A percentile compares a stretch with the other conserved stretches of the same genome.
Conservation (phyloP, 2,329 filamentous ascomycete genomes). For the Xylariaceae sp. region DNA sequence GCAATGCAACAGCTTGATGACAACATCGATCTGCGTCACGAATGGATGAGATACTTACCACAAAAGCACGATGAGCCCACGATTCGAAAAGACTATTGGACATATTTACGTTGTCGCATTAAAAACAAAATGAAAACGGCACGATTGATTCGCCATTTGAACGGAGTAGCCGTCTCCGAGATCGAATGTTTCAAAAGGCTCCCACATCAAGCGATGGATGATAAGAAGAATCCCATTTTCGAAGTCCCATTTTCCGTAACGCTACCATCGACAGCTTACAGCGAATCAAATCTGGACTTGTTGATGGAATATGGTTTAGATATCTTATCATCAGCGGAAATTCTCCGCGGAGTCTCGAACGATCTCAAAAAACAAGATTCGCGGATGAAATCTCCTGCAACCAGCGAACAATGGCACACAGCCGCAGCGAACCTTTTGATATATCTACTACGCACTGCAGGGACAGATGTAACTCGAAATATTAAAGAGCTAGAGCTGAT, state of each 20-base stretch:
- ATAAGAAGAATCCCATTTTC: neutral
- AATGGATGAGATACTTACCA: slow-evolving; percentile 55
- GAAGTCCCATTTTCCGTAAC: neutral
- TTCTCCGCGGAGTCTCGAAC: neutral
- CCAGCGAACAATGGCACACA: slow-evolving; percentile 29
- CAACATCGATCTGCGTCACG: slow-evolving; percentile 42
- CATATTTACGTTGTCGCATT: neutral
- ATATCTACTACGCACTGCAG: neutral
- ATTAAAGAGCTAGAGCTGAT: slow-evolving; percentile 22
- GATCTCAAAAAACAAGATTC: slow-evolving; percentile 12
- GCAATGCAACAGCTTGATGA: slow-evolving; percentile 48
- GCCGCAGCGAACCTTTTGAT: slow-evolving; percentile 29
- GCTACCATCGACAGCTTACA: slow-evolving; percentile 19
- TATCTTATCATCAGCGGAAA: neutral
- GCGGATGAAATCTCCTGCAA: slow-evolving; percentile 25
- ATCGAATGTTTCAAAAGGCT: neutral
- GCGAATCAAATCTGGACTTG: slow-evolving; percentile 16
- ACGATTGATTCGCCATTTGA: slow-evolving; percentile 35
- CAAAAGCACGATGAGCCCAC: slow-evolving; percentile 23
- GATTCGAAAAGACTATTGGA: slow-evolving; percentile 23
- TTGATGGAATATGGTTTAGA: neutral
- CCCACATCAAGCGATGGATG: neutral
- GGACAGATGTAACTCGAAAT: neutral
- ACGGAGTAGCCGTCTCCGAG: neutral
- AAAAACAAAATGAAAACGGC: neutral